Conservation (phyloP, 1,284 basidiomycete species). For the Tilletia horrida region DNA sequence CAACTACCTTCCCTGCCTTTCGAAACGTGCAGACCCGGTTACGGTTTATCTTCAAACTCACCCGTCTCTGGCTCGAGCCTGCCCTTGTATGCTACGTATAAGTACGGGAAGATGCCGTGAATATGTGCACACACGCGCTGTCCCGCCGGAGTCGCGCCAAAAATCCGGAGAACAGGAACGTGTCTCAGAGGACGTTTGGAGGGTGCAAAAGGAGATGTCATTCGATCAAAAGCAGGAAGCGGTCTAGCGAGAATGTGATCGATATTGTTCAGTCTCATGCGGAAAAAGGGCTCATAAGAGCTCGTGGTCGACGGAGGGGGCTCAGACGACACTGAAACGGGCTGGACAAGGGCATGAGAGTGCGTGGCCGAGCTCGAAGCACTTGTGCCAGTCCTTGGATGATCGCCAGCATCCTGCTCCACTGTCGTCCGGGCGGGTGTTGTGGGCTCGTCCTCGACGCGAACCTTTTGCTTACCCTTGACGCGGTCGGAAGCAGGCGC, state of each 20-base stretch:
- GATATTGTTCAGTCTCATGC: slow-evolving; percentile 45
- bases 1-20: too few relatives aligned
- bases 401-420: too few relatives aligned
- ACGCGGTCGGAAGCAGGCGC: too few relatives aligned
- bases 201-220: slow-evolving; percentile 57
- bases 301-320: slow-evolving; percentile 13
- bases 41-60: slow-evolving; percentile 39
- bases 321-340: background rate
- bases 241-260: slow-evolving; percentile 41
- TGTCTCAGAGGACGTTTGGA: slow-evolving; percentile 61
- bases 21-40: too few relatives aligned
- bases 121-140: slow-evolving; percentile 81
- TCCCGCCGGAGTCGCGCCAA: slow-evolving; percentile 74
- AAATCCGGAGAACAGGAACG: slow-evolving; percentile 80
- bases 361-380: too few relatives aligned
- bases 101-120: slow-evolving; percentile 67
- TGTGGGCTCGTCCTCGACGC: too few relatives aligned
- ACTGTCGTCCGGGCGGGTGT: too few relatives aligned
- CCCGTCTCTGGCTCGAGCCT: slow-evolving; percentile 54
- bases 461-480: too few relatives aligned
- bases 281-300: slow-evolving; percentile 35
- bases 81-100: slow-evolving; percentile 59
- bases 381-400: too few relatives aligned
- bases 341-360: background rate
- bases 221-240: slow-evolving; percentile 32